Conservation (phyloP, 305 asterid species). For the Fraxinus paxiana region DNA sequence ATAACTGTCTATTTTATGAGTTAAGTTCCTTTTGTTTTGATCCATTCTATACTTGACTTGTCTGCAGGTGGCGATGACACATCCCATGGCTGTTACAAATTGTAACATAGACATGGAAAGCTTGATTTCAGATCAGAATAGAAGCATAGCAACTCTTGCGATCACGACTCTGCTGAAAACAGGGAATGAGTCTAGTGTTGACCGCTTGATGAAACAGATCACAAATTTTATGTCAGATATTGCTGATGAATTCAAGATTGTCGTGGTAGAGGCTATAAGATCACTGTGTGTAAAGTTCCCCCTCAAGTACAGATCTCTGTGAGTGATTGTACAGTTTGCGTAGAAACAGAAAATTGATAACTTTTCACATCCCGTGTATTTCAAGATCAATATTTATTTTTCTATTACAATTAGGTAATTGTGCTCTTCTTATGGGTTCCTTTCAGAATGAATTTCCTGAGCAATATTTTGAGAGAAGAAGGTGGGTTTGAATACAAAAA, state of each 20-base stretch:
- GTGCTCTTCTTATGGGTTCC: constrained; percentile 19
- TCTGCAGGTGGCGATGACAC: constrained; percentile 95
- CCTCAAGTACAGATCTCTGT: constrained; percentile 93
- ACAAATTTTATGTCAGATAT: constrained; percentile 97
- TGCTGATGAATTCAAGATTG: constrained; percentile 99
- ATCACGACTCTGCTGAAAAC: constrained; percentile 94
- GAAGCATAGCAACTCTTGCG: constrained; percentile 99
- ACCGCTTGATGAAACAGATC: constrained; percentile 94
- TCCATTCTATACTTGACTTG: constrained; percentile 18
- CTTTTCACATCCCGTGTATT: constrained; percentile 10
- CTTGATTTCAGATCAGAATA: constrained; percentile 93
- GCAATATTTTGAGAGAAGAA: constrained; percentile 82
- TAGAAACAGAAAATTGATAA: constrained; percentile 6
- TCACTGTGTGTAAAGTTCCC: constrained; percentile 97
- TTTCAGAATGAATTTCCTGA: constrained; percentile 87
- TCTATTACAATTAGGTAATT: not conserved
- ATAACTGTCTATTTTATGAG: not conserved
- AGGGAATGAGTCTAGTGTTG: constrained; percentile 95
- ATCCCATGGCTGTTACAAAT: constrained; percentile 91
- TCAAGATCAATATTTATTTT: not conserved
- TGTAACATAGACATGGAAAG: constrained; percentile 99
- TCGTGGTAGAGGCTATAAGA: constrained; percentile 96
- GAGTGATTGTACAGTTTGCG: constrained; percentile 39
- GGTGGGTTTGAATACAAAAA: constrained; percentile 99
- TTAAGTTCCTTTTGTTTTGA: constrained; percentile 12